phyloP scores from a whole-genome alignment of 768 basidiomycete species.

The Boletus vermiculosoides region DNA sequence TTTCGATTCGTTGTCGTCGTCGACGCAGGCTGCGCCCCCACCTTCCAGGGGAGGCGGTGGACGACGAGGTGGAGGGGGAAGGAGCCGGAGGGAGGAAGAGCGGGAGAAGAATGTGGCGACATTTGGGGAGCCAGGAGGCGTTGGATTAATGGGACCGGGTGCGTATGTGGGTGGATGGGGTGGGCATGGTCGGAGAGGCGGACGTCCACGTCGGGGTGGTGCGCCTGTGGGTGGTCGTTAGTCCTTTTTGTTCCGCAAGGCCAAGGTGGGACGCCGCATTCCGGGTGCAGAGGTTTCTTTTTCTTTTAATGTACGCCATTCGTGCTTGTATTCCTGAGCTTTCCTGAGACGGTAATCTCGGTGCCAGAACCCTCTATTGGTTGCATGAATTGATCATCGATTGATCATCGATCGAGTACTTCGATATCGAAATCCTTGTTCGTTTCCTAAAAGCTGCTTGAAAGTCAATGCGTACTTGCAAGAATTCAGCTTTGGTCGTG shows the following conservation, averaged over 20 bases:
- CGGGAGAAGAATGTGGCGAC: constrained; percentile 82
- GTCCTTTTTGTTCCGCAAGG: neutral
- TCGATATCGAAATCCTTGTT: neutral
- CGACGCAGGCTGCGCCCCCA: constrained; percentile 37
- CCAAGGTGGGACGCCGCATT: neutral
- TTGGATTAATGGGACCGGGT: constrained; percentile 74
- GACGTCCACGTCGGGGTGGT: constrained; percentile 38
- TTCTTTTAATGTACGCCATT: constrained; percentile 9
- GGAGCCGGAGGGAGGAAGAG: constrained; percentile 79
- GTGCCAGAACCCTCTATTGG: neutral
- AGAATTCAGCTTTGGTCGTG: too few relatives aligned
- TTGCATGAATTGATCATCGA: neutral
- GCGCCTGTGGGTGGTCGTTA: constrained; percentile 24
- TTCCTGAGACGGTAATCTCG: neutral
- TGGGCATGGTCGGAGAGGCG: constrained; percentile 56
- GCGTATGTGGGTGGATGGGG: constrained; percentile 81
- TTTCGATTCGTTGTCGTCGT: constrained; percentile 69
- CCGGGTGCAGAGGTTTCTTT: neutral
- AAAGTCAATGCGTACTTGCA: too few relatives aligned
- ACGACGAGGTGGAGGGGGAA: constrained; percentile 48
- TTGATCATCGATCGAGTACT: neutral
- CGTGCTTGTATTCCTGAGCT: constrained; percentile 13
- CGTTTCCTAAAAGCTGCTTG: neutral
- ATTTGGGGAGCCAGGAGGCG: constrained; percentile 82
- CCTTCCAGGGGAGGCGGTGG: constrained; percentile 39